Base-by-base conservation (phyloP, 805 yeast genomes). In the Priceomyces melissophilus region DNA sequence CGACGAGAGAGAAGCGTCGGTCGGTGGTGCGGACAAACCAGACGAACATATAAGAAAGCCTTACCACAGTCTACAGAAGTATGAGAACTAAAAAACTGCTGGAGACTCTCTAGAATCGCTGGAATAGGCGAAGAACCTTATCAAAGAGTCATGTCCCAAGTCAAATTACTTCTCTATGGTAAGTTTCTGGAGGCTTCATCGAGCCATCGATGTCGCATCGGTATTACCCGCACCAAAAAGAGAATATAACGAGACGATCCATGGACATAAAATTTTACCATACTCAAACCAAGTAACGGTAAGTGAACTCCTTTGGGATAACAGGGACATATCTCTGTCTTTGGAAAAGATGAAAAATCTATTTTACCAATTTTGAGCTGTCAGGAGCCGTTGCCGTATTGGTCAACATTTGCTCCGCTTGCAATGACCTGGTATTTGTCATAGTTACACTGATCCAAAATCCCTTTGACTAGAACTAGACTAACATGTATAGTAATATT, bases 381-480 rank as follows among this genome's bases (percentile, higher is more conserved):
- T 44, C 49, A 49, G 50, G 62, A 50, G 61, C 34, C 61, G 61
- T 53, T 49, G 51, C 74, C 81, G 79, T 74, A 72, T 79, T 79
- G 73, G 76, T 69, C 73, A 35, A 71, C 61, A 52, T 59, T 29
- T 49, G 55, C 60, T 58, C 58, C 63, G 52, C 58, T 56, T 67
- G 81, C 79, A 53, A 69, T 78, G 83, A 78, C 67, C 61, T 63
- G 82, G 85, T 78, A 83, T 71, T 71, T 73, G 91, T 84, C 90
- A 84, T 84, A 84, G 90, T 84, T 84, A 84, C 90, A 83, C 90
- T 83, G 90, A 83, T 50, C 33, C 15, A 23, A 36, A 36, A 4
- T 26, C 31, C 27, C 14, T 13, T n/a, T 13, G n/a, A 12, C 8
- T 35, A 35, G 38, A 30, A 35, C n/a, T 34, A 35, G 15, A 12